Base-by-base conservation (phyloP, 768 basidiomycete species). In the Lactifluus hygrophoroides region DNA sequence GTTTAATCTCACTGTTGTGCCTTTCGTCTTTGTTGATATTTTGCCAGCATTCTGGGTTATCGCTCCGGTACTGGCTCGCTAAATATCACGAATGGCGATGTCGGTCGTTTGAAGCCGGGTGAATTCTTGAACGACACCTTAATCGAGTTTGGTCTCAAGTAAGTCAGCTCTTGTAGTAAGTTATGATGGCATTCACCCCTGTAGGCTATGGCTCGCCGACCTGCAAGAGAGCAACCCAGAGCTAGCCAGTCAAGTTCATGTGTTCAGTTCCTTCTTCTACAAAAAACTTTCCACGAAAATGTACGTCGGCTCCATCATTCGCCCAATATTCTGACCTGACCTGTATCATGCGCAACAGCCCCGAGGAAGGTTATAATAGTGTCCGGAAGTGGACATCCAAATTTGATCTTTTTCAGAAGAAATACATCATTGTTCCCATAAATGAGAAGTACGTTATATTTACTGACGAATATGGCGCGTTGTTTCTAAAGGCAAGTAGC, bases 261-360 rank as follows among this genome's bases (percentile, higher is more conserved):
- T 98, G 4, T 98, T 98, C 76, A 98, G 86, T 70, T 94, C 94
- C 0, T 99, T 97, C 73, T 98, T 99, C 72, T 98, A 94, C 76
- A 91, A 94, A 75, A 95, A 96, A 71, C 73, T 99, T 27, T 86
- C 85, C 57, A 79, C 79, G 53, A 87, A 81, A 68, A 80, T 77
- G 84, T 85, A 68, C 38, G 75, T 68, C 21, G 21, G 13, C 14
- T 13, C n/a, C 40, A 49, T 54, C 45, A 5, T 49, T 43, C 25
- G 4, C 16, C 42, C 27, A 27, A 11, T 2, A n/a, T n/a, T n/a
- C n/a, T n/a, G n/a, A 19, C 38, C 28, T 37, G 21, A 48, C 46
- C 11, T 14, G 35, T 23, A 49, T 43, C 40, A 28, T 43, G 16
- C 16, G 50, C 19, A 27, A 17, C 65, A 82, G 80, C 55, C 59